A percentile compares a stretch with the other conserved stretches of the same genome.
These are phyloP conservation scores for Dalbergia oliveri DNA, from an alignment of 306 rosid species.

Conservation along the genomic window DNA sequence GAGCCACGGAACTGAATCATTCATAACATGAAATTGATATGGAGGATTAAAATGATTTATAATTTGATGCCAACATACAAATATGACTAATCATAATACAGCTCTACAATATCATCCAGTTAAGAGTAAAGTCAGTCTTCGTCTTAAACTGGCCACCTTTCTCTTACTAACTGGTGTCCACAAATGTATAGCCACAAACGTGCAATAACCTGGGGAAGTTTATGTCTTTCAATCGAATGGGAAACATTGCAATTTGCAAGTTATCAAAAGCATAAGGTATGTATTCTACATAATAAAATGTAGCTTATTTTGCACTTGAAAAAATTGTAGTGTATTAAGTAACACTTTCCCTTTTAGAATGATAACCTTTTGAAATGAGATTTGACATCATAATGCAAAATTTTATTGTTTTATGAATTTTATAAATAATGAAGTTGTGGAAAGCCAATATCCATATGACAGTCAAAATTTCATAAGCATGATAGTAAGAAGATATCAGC, in stretches of 20 bases:
- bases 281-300: too few relatives aligned
- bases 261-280: too few relatives aligned
- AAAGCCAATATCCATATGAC: too few relatives aligned
- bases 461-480: too few relatives aligned
- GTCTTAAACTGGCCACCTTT: constrained; percentile 28
- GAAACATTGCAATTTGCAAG: not conserved
- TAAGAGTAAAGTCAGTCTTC: constrained; percentile 2
- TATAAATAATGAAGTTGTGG: too few relatives aligned
- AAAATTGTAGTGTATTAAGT: too few relatives aligned
- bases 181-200: constrained; percentile 3
- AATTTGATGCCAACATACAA: not conserved
- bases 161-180: not conserved
- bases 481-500: not conserved
- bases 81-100: constrained; percentile 37
- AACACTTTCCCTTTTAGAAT: too few relatives aligned
- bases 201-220: not conserved
- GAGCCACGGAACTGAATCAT: constrained; percentile 79
- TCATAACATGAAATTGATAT: constrained; percentile 20
- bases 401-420: too few relatives aligned
- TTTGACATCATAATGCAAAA: too few relatives aligned
- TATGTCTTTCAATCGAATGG: constrained; percentile 24
- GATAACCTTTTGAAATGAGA: too few relatives aligned
- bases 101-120: constrained; percentile 35
- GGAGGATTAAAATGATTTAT: constrained; percentile 11
- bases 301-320: too few relatives aligned